phyloP scores from a whole-genome alignment of 2,329 filamentous ascomycete species.

The Ascochyta fabae region DNA sequence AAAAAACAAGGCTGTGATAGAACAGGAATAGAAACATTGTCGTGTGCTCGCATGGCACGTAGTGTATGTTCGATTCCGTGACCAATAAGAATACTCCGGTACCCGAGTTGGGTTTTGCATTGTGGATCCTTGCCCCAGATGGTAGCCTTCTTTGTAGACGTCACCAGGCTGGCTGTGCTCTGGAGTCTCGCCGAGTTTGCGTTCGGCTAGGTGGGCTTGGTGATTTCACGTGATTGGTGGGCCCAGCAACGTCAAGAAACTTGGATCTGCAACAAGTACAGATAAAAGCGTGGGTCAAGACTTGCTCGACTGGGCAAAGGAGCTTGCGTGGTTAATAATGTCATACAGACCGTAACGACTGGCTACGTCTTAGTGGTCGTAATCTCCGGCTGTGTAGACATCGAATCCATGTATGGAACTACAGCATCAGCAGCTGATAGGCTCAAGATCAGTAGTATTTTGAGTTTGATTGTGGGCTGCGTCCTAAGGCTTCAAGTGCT shows the following conservation, averaged over 20 bases:
- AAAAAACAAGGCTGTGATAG: conserved; percentile 6
- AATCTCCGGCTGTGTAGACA: conserved; percentile 27
- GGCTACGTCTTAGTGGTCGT: conserved; percentile 26
- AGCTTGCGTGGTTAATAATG: conserved; percentile 9
- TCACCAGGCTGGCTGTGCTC: conserved; percentile 36
- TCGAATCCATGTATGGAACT: neutral
- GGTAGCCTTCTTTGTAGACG: conserved; percentile 26
- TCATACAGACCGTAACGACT: conserved; percentile 9
- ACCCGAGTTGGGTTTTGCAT: neutral
- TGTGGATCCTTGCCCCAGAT: neutral
- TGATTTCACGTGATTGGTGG: conserved; percentile 24
- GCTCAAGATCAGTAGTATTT: conserved; percentile 4
- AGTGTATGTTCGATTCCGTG: neutral
- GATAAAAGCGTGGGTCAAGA: conserved; percentile 3
- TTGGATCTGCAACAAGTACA: conserved; percentile 19
- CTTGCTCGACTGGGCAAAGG: neutral
- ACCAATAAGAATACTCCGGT: neutral
- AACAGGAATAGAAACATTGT: conserved; percentile 17
- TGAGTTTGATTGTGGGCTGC: conserved; percentile 9
- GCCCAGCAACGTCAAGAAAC: conserved; percentile 24
- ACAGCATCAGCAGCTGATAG: conserved; percentile 5
- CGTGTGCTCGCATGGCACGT: conserved; percentile 3
- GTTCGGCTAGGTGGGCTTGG: conserved; percentile 26
- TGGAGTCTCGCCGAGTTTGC: conserved; percentile 25
- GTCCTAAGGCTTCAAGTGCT: conserved; percentile 19